phyloP scores from a whole-genome alignment of 2,329 filamentous ascomycete species.

The Neopestalotiopsis sp. region DNA sequence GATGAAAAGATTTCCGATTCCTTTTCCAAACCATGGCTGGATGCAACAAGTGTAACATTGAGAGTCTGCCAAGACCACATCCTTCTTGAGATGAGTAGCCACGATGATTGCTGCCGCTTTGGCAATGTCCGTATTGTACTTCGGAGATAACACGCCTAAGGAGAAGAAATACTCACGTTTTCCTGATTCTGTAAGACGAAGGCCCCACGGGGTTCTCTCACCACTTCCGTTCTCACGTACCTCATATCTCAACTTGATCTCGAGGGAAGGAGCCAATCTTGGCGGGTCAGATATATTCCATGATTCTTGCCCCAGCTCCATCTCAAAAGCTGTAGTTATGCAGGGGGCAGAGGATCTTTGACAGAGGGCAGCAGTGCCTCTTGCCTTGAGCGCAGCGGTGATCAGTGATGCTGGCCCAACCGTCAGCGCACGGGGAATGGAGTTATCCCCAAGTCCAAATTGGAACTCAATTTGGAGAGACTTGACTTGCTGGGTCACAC shows the following conservation, averaged over 20 bases:
- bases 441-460: too few relatives aligned
- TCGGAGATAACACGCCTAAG: background rate
- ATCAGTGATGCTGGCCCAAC: too few relatives aligned
- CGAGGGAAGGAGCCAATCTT: too few relatives aligned
- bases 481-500: too few relatives aligned
- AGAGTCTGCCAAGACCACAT: background rate
- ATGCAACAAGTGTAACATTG: background rate
- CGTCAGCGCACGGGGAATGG: too few relatives aligned
- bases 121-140: background rate
- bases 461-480: too few relatives aligned
- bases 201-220: background rate
- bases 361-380: too few relatives aligned
- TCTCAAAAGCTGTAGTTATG: too few relatives aligned
- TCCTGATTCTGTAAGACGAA: background rate
- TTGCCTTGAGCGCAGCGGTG: too few relatives aligned
- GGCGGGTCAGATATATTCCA: too few relatives aligned
- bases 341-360: too few relatives aligned
- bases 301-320: too few relatives aligned
- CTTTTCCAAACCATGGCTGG: background rate
- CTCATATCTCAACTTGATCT: background rate
- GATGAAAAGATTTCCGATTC: background rate
- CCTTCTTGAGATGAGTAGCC: background rate
- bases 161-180: background rate
- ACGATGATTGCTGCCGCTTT: background rate
- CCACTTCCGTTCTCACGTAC: background rate